phyloP scores from a whole-genome alignment of 768 basidiomycete species.

The Galerina sulciceps region DNA sequence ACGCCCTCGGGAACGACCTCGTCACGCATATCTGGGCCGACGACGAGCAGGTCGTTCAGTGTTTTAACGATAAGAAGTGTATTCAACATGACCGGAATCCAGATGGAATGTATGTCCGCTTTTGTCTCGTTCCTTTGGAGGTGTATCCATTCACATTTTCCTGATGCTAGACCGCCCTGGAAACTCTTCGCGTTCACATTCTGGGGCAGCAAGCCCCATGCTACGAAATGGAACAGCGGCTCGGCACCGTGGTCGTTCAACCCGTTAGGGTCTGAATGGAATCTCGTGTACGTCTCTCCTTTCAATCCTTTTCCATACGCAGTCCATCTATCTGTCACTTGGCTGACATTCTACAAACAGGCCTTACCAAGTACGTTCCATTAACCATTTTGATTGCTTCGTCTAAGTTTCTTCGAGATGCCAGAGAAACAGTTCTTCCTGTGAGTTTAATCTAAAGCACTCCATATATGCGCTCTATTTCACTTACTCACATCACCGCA shows the following conservation, averaged over 20 bases:
- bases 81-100: conserved; percentile 9
- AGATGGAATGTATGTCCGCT: conserved; percentile 7
- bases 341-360: not conserved
- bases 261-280: conserved; percentile 18
- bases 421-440: conserved; percentile 16
- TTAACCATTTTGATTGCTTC: not conserved
- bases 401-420: conserved; percentile 5
- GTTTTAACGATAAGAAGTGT: conserved; percentile 10
- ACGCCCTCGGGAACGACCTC: conserved; percentile 14
- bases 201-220: conserved; percentile 16
- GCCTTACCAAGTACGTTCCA: conserved; percentile 1
- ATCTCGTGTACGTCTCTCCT: conserved; percentile 10
- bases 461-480: not conserved
- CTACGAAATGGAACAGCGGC: conserved; percentile 1
- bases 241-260: conserved; percentile 14
- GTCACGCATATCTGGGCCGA: conserved; percentile 18
- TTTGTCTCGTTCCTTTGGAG: not conserved
- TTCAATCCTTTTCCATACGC: not conserved
- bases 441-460: not conserved
- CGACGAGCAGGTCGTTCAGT: conserved; percentile 15
- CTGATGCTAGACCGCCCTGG: conserved; percentile 12
- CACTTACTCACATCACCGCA: not conserved
- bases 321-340: not conserved
- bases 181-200: conserved; percentile 17
- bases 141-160: not conserved